Evolutionary conservation across 2,329 filamentous ascomycete genomes (phyloP).

Genomic region (Trichoderma oligosporum): DNA sequence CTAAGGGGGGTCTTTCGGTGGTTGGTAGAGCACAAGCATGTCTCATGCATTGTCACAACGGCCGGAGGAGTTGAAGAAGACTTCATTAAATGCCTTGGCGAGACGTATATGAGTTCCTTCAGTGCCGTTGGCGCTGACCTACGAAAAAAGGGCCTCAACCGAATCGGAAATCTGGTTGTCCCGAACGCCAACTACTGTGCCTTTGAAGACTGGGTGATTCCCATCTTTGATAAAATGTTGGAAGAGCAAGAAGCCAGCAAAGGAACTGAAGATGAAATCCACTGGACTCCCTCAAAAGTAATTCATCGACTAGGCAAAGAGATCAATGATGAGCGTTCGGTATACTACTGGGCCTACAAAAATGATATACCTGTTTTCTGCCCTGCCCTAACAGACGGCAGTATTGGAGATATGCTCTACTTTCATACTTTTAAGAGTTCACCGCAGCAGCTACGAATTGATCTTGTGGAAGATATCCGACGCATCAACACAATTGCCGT

Average conservation of each 20-base stretch:
- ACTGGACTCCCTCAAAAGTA: slow-evolving; percentile 92
- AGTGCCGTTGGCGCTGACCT: slow-evolving; percentile 70
- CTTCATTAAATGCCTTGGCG: slow-evolving; percentile 94
- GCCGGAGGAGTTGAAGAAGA: slow-evolving; percentile 96
- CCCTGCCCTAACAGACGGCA: slow-evolving; percentile 91
- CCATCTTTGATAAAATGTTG: slow-evolving; percentile 91
- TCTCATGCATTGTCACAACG: slow-evolving; percentile 91
- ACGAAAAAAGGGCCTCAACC: slow-evolving; percentile 82
- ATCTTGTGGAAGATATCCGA: slow-evolving; percentile 91
- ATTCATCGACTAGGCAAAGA: slow-evolving; percentile 87
- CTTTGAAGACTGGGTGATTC: slow-evolving; percentile 97
- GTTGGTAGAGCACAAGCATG: slow-evolving; percentile 86
- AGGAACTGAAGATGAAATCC: slow-evolving; percentile 63
- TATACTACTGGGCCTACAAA: slow-evolving; percentile 97
- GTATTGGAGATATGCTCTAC: slow-evolving; percentile 95
- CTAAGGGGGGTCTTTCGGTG: slow-evolving; percentile 88
- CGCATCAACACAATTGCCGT: slow-evolving; percentile 90
- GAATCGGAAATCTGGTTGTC: slow-evolving; percentile 92
- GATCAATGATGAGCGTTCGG: slow-evolving; percentile 86
- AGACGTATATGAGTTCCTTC: slow-evolving; percentile 90
- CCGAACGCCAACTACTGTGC: slow-evolving; percentile 94
- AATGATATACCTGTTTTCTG: slow-evolving; percentile 98
- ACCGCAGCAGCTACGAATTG: slow-evolving; percentile 74
- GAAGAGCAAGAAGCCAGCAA: slow-evolving; percentile 84
- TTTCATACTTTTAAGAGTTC: slow-evolving; percentile 94